Evolutionary conservation across 2,329 filamentous ascomycete genomes (phyloP), one percentile per base, ranked within the genome.

Genomic region (Beauveria sp.): DNA sequence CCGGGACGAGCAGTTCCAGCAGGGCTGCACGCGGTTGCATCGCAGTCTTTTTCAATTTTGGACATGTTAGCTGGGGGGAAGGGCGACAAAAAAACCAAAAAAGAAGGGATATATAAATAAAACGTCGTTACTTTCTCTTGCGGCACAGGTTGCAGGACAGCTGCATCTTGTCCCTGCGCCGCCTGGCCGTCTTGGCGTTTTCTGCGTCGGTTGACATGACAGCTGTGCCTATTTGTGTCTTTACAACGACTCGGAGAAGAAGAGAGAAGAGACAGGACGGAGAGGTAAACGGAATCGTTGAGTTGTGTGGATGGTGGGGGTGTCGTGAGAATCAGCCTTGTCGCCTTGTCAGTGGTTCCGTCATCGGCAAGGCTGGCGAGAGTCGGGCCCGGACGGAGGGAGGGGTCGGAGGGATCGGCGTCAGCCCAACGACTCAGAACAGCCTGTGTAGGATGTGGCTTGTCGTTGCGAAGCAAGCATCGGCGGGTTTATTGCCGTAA

Each of bases 1-100:
- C 7, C 70, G 64, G 7, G 59, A 66, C 0, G 65, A 55, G n/a
- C 73, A 75, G 0, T 69, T 64, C 22, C 71, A 71, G 16, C 73
- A 75, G 0, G 72, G 73, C 0, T 71, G 53, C 0, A 45, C 64
- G 1, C 72, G 70, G 45, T 73, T 71, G 20, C 73, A 75, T 40
- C 73, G 73, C 8, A 72, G 52, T 40, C 73, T 75, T 28, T 28
- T 28, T 26, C 5, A 34, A 2, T 2, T 38, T 38, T 14, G 34
- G 22, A 26, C 5, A 5, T n/a, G 49, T 51, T 51, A 51, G 49
- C 16, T 12, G 9, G n/a, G n/a, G n/a, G n/a, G n/a, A n/a, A n/a
- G n/a, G 3, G 26, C 16, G 7, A 18, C 16, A 9, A 51, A 34
- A 14, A 34, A 20, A 28, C 1, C 9, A 38, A 22, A 16, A 34